Evolutionary conservation across 2,329 filamentous ascomycete species (phyloP).

Genomic region (Cordyceps pruinosa): DNA sequence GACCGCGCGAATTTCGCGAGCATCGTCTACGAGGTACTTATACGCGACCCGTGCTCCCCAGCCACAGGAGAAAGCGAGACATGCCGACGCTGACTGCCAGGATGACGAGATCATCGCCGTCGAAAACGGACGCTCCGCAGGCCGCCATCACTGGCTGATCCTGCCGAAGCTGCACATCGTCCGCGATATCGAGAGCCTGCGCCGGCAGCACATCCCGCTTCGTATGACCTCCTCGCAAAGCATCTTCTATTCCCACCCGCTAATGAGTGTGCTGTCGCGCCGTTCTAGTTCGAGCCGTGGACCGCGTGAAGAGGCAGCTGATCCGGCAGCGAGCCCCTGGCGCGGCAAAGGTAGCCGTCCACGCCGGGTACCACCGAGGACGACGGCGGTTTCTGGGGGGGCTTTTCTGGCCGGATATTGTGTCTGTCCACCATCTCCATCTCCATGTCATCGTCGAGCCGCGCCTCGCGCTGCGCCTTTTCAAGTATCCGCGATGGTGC

Average conservation of each 20-base stretch:
- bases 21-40: not conserved
- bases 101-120: not conserved
- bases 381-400: not conserved
- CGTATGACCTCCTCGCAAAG: not conserved
- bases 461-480: not conserved
- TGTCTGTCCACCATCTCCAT: slow-evolving; percentile 14
- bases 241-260: not conserved
- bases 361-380: not conserved
- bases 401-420: slow-evolving; percentile 8
- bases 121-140: not conserved
- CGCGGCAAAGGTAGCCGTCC: not conserved
- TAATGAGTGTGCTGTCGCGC: not conserved
- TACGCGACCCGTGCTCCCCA: too few species aligned
- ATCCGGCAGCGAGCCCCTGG: not conserved
- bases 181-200: not conserved
- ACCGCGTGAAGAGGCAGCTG: not conserved
- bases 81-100: not conserved
- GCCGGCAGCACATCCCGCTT: not conserved
- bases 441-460: slow-evolving; percentile 13
- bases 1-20: not conserved
- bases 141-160: not conserved
- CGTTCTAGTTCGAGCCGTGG: not conserved
- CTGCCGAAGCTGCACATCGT: not conserved
- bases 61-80: not conserved
- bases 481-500: slow-evolving; percentile 13